Evolutionary conservation across 2,329 filamentous ascomycete genomes (phyloP), one percentile per base, ranked within the genome.

Genomic region (Colletotrichum sansevieriae): DNA sequence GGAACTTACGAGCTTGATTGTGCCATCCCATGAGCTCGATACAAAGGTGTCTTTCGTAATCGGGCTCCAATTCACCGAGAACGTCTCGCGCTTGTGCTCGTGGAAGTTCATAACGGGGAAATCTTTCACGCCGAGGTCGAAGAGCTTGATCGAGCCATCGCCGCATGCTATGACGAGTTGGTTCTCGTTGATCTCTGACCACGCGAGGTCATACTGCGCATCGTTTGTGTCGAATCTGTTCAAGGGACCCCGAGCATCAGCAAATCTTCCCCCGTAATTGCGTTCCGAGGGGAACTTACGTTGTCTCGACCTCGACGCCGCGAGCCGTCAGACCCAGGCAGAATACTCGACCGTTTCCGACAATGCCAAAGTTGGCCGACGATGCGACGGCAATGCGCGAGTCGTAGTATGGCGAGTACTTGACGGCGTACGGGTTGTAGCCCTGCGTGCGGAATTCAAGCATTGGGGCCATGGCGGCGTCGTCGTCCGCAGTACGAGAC

Each of bases 401-500:
- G 83, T 98, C 96, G 83, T 97, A 97, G 84, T 98, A 99, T 7
- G 96, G 96, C 64, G 95, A 98, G 85, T 98, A 99, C 82, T 98
- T 97, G 81, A 98, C 94, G 74, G 93, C 93, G 82, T 97, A 98
- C 75, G 95, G 95, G 80, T 98, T 97, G 87, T 90, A 98, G 76
- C 96, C 96, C 78, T 93, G 88, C 22, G 96, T 98, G 72, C 93
- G 92, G 83, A 93, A 98, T 82, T 98, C 94, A 75, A 98, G 91
- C 94, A 98, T 98, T 43, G 80, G 57, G 33, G 81, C 80, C 82
- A 83, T 83, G 64, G 68, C 55, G 49, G 66, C 43, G 55, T 20
- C 44, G 10, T 29, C 51, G 29, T 29, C 29, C 7, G 29, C 29
- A 29, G 37, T 58, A 29, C 55, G 44, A 58, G 25, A 20, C 56